Base-by-base conservation (phyloP, 208 protist species). In the Acanthamoeba sp. region DNA sequence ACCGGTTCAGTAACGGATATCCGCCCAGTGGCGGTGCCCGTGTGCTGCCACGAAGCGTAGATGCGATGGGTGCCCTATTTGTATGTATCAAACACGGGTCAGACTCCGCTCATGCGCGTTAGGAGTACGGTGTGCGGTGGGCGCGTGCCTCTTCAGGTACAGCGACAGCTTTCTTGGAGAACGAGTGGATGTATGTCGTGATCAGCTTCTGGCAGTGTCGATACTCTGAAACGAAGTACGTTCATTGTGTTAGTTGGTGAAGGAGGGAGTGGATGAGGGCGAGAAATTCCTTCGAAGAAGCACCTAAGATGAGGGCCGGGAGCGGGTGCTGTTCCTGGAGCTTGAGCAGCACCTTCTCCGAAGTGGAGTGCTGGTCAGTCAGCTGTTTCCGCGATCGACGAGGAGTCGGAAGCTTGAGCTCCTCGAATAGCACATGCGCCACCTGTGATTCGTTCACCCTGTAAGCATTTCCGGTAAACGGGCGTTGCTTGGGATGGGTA, bases 401-500 rank as follows among this genome's bases (percentile, higher is more conserved):
- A 34, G 90, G 90, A 4, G 40, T 59, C n/a, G 90, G 90, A 7
- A 93, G 90, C 69, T 93, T 52, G 45, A 93, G 90, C 69, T 93
- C 69, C 48, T 93, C 90, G 50, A 69, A 93, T 10, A 93, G 42
- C 7, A 93, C 69, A 48, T 84, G 62, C n/a, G 66, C 69, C 90
- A 93, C 64, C 66, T 93, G 89, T 5, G 36, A 84, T 29, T 14
- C n/a, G n/a, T n/a, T n/a, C n/a, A n/a, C n/a, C n/a, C n/a, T n/a
- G n/a, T n/a, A n/a, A n/a, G n/a, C n/a, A n/a, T n/a, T n/a, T n/a
- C n/a, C n/a, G n/a, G n/a, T n/a, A n/a, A n/a, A n/a, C n/a, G n/a
- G n/a, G n/a, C n/a, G n/a, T n/a, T n/a, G n/a, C n/a, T n/a, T n/a
- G n/a, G n/a, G n/a, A n/a, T n/a, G n/a, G n/a, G n/a, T n/a, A n/a